These are phyloP conservation scores for Arctium lappa DNA, from an alignment of 129 eudicot species.

Conservation along the genomic window DNA sequence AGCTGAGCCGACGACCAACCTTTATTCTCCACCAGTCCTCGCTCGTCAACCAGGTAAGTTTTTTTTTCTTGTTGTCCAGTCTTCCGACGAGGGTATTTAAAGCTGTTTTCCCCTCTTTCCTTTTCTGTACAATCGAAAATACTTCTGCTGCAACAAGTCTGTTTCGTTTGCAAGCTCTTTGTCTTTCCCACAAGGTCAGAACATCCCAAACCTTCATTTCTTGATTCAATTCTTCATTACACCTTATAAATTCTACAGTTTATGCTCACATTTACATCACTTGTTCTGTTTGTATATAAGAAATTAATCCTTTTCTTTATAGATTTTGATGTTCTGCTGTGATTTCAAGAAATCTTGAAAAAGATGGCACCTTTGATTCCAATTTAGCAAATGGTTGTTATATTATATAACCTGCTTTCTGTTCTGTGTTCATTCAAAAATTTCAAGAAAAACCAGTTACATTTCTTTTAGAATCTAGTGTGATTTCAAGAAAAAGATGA, in stretches of 20 bases:
- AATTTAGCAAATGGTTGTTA: not conserved
- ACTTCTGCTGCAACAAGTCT: not conserved
- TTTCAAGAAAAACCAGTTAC: not conserved
- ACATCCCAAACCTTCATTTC: not conserved
- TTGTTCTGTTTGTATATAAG: not conserved
- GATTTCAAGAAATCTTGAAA: not conserved
- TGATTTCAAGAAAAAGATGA: not conserved
- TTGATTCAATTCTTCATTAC: not conserved
- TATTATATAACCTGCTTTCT: not conserved
- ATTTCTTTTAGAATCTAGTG: constrained; percentile 3
- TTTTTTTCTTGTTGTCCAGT: too few species aligned
- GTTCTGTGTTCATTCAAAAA: not conserved
- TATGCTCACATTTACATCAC: not conserved
- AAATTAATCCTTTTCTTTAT: not conserved
- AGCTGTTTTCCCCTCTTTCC: constrained; percentile 18
- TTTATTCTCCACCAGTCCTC: too few species aligned
- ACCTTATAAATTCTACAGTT: constrained; percentile 1
- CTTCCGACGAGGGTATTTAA: constrained; percentile 25
- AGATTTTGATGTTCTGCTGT: not conserved
- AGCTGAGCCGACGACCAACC: too few species aligned
- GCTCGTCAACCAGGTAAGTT: too few species aligned
- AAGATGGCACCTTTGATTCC: not conserved
- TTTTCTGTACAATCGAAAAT: constrained; percentile 8
- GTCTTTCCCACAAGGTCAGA: constrained; percentile 19
- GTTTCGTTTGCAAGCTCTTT: not conserved